Evolutionary conservation across 202 grass and related monocot genomes (phyloP).

Genomic region (Panicum hallii): DNA sequence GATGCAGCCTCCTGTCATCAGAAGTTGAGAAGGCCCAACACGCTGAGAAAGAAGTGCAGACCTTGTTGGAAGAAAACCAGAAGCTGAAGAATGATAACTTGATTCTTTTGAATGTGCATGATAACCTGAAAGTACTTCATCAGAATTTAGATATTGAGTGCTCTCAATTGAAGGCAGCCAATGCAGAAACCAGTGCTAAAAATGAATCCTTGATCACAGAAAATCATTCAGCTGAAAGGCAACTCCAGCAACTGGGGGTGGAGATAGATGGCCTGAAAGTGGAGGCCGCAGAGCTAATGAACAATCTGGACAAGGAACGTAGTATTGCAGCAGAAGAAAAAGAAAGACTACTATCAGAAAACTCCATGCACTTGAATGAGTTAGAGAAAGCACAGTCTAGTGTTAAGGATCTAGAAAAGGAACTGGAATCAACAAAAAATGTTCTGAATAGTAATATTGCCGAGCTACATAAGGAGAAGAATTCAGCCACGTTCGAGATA

Average conservation of each 20-base stretch:
- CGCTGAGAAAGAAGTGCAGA: conserved; percentile 51
- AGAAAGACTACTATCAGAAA: conserved; percentile 46
- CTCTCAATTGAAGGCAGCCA: conserved; percentile 38
- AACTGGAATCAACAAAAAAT: conserved; percentile 58
- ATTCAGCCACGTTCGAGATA: conserved; percentile 42
- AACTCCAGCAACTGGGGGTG: conserved; percentile 38
- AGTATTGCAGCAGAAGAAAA: conserved; percentile 52
- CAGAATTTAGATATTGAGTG: conserved; percentile 48
- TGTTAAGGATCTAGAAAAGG: conserved; percentile 50
- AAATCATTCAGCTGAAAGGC: conserved; percentile 54
- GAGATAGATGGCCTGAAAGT: conserved; percentile 37
- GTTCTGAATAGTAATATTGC: conserved; percentile 56
- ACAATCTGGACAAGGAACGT: conserved; percentile 51
- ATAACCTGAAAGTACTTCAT: conserved; percentile 40
- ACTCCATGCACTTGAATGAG: conserved; percentile 56
- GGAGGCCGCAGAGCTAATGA: conserved; percentile 51
- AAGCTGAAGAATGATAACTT: conserved; percentile 52
- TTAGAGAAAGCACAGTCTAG: conserved; percentile 44
- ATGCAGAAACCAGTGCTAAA: conserved; percentile 46
- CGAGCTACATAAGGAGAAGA: conserved; percentile 53
- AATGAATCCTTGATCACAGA: conserved; percentile 49
- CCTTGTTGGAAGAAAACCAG: conserved; percentile 50
- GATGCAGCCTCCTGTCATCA: conserved; percentile 45
- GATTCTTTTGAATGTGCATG: conserved; percentile 41
- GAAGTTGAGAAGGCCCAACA: conserved; percentile 53